phyloP scores from a whole-genome alignment of 2,329 filamentous ascomycete genomes.

The Alternaria arbusti region DNA sequence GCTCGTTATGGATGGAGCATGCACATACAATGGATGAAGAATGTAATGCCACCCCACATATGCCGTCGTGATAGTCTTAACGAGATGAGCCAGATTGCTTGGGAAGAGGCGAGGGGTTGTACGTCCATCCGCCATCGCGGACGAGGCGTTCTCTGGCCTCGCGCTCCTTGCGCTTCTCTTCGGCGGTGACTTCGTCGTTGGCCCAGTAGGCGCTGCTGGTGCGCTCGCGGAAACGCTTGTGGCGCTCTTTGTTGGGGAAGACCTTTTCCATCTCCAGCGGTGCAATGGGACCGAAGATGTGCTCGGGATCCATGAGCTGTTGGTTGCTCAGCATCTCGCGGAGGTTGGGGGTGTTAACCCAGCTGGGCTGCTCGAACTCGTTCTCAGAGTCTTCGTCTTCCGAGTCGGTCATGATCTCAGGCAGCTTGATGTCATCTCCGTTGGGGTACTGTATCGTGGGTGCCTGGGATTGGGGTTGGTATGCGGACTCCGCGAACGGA shows the following conservation, averaged over 20 bases:
- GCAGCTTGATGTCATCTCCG: slow-evolving; percentile 88
- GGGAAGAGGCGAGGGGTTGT: slow-evolving; percentile 42
- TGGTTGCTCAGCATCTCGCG: slow-evolving; percentile 77
- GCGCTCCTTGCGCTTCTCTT: slow-evolving; percentile 82
- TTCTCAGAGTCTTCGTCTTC: slow-evolving; percentile 80
- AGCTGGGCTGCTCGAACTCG: slow-evolving; percentile 73
- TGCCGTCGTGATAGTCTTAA: slow-evolving; percentile 1
- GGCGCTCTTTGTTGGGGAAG: slow-evolving; percentile 77
- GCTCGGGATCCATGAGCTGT: slow-evolving; percentile 81
- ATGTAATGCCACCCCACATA: background rate
- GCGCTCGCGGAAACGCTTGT: slow-evolving; percentile 85
- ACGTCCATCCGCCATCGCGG: slow-evolving; percentile 79
- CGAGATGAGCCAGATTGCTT: slow-evolving; percentile 24
- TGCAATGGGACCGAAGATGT: slow-evolving; percentile 86
- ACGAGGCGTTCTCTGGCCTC: slow-evolving; percentile 80
- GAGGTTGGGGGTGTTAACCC: slow-evolving; percentile 88
- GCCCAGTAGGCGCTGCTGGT: slow-evolving; percentile 97
- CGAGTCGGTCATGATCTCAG: slow-evolving; percentile 93
- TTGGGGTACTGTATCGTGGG: slow-evolving; percentile 80
- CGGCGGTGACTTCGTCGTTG: slow-evolving; percentile 82
- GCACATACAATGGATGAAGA: background rate
- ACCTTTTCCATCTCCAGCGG: slow-evolving; percentile 96
- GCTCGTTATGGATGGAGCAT: background rate
- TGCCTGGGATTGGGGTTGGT: slow-evolving; percentile 55
- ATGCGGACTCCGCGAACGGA: slow-evolving; percentile 77